Evolutionary conservation across 345 rosid genomes (phyloP), one percentile per base, ranked within the genome.

Genomic region (Lepidium aucheri): DNA sequence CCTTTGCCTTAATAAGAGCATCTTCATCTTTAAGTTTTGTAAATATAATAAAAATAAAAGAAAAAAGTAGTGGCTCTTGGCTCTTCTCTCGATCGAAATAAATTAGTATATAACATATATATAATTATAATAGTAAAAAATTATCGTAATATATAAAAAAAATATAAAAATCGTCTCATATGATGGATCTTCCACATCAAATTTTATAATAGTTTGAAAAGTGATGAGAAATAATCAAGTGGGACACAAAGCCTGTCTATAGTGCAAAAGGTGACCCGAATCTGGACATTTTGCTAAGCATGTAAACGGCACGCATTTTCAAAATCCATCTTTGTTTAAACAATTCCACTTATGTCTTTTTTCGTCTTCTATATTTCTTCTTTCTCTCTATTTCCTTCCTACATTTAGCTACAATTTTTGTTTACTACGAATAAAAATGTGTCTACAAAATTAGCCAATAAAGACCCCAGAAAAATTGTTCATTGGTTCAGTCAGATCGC

Each of bases 1-100:
- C 58, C 69, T 63, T 65, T 65, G 76, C 71, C 71, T 14, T 51
- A 57, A 58, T 16, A 50, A 58, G 60, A 72, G 50, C 71, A 50
- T 51, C 46, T 26, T 35, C 2, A 8, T 54, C 39, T 55, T 63
- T 49, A 7, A 59, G 32, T 8, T 32, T 17, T 39, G 30, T 44
- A 46, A 38, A 45, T 30, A 55, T n/a, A n/a, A 10, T n/a, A 16
- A 46, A 57, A 28, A 16, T 35, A 57, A 14, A 10, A 5, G n/a
- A 13, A 12, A 7, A 50, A 28, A 40, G 6, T 34, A 62, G 22
- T 63, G 34, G 36, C 53, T 51, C 28, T 34, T 51, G 47, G 56
- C 42, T 12, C 43, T 61, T 53, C 49, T 34, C 41, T 62, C 18
- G 63, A 57, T 45, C 35, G 17, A 18, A 6, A 20, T 7, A 15